A percentile compares a stretch with the other conserved stretches of the same genome.
phyloP scores from a whole-genome alignment of 2,329 filamentous ascomycete genomes.

The Pleurostoma richardsiae region DNA sequence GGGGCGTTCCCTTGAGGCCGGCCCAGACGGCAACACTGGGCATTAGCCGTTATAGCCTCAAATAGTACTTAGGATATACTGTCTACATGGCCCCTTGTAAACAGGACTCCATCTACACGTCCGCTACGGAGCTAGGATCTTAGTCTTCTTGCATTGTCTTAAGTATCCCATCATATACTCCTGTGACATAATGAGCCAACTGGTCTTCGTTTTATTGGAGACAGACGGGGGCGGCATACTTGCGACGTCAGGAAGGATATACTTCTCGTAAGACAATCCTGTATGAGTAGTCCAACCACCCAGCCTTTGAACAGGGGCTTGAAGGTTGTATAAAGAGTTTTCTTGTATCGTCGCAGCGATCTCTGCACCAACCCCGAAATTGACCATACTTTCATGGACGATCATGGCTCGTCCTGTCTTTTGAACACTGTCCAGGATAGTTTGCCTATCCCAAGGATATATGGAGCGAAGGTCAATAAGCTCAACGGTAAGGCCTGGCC shows the following conservation, averaged over 20 bases:
- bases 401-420: conserved; percentile 85
- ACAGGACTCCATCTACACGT: too few relatives aligned
- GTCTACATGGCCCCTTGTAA: too few relatives aligned
- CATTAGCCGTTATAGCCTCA: too few relatives aligned
- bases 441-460: conserved; percentile 86
- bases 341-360: conserved; percentile 86
- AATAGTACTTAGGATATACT: too few relatives aligned
- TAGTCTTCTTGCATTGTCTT: too few relatives aligned
- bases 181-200: conserved; percentile 32
- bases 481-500: conserved; percentile 72
- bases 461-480: conserved; percentile 83
- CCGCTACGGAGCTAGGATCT: too few relatives aligned
- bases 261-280: conserved; percentile 73
- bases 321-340: conserved; percentile 70
- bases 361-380: conserved; percentile 83
- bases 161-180: conserved; percentile 72
- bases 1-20: too few relatives aligned
- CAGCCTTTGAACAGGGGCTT: conserved; percentile 79
- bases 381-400: conserved; percentile 90
- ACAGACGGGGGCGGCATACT: conserved; percentile 55
- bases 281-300: conserved; percentile 88
- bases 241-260: conserved; percentile 79
- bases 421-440: conserved; percentile 73
- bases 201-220: background rate
- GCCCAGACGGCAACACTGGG: too few relatives aligned